Base-by-base conservation (phyloP, 306 rosid species). In the Sicyos baderoa region DNA sequence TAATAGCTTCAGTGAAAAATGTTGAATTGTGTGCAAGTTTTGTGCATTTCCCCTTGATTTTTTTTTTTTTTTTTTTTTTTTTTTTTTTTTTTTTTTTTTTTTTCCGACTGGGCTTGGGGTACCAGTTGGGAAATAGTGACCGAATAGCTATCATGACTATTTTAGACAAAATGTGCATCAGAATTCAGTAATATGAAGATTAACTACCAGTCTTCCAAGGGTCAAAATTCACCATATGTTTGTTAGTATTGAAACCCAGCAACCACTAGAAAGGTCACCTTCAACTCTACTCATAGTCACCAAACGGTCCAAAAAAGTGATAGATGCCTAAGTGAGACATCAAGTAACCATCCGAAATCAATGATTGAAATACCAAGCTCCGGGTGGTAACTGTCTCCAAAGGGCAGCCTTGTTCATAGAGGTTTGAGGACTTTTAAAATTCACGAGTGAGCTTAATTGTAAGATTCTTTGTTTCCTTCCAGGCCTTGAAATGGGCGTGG, bases 241-340 rank as follows among this genome's bases (percentile, higher is more conserved):
- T 64, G 50, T 8, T 2, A 44, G 54, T 32, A 54, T 68, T 71
- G 70, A 71, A 78, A 74, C 81, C 66, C 68, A 42, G 23, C 85
- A 86, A 79, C 90, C 18, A 74, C 84, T 65, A 11, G 45, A 44
- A 29, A 8, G 65, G 68, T 81, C 74, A 79, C 71, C 91, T 84
- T 91, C 80, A 79, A 80, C 79, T 70, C 70, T 71, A 85, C 91
- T 83, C 86, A 75, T 59, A 21, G 54, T 66, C 79, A 83, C 83
- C 91, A 76, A 81, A 74, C 80, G 54, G 71, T 17, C 44, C 72
- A 37, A 57, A 66, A 68, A 73, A 76, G 66, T 22, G 15, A 25
- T 53, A 27, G 4, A 22, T 25, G 12, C 40, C 70, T 66, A 10
- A 63, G 72, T 47, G 73, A 71, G 19, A 71, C 52, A 17, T 76